These are phyloP conservation scores for Curvularia eragrostidis DNA, from an alignment of 2,329 filamentous ascomycete species.

Conservation along the genomic window DNA sequence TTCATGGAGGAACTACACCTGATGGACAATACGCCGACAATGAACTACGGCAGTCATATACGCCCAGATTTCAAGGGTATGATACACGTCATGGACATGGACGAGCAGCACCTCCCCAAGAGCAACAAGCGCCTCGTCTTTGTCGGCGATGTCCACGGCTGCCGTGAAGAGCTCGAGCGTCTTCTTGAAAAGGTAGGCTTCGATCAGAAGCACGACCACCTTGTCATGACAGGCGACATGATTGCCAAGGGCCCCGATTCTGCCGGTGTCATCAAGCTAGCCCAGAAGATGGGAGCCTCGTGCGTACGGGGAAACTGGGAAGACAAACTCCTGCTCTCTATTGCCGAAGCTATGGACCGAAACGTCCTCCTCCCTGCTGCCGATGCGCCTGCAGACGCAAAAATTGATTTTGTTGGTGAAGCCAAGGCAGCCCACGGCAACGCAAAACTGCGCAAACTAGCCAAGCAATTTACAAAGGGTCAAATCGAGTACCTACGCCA, in stretches of 20 bases:
- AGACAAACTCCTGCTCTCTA: constrained; percentile 77
- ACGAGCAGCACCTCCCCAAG: constrained; percentile 55
- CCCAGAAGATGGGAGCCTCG: constrained; percentile 75
- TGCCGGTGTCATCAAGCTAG: constrained; percentile 74
- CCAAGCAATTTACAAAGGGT: constrained; percentile 62
- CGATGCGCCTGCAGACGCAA: constrained; percentile 41
- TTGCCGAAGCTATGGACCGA: constrained; percentile 51
- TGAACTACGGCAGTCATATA: constrained; percentile 56
- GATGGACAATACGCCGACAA: constrained; percentile 40
- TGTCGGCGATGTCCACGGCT: constrained; percentile 92
- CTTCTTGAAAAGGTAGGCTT: constrained; percentile 74
- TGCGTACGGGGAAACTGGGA: constrained; percentile 94
- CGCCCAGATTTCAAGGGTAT: constrained; percentile 58
- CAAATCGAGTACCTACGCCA: constrained; percentile 73
- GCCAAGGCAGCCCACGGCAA: constrained; percentile 43
- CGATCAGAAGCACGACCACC: constrained; percentile 60
- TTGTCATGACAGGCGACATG: constrained; percentile 51
- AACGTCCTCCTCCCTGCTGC: constrained; percentile 32
- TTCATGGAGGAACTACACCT: constrained; percentile 44
- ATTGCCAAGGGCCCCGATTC: constrained; percentile 85
- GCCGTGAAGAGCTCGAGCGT: constrained; percentile 65
- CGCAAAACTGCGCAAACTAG: constrained; percentile 58
- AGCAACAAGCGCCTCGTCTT: constrained; percentile 71
- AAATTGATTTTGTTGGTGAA: constrained; percentile 40
- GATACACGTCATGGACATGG: constrained; percentile 58